A percentile compares a stretch with the other conserved stretches of the same genome.
Conservation (phyloP, 768 basidiomycete species). For the Podaxis sp. region DNA sequence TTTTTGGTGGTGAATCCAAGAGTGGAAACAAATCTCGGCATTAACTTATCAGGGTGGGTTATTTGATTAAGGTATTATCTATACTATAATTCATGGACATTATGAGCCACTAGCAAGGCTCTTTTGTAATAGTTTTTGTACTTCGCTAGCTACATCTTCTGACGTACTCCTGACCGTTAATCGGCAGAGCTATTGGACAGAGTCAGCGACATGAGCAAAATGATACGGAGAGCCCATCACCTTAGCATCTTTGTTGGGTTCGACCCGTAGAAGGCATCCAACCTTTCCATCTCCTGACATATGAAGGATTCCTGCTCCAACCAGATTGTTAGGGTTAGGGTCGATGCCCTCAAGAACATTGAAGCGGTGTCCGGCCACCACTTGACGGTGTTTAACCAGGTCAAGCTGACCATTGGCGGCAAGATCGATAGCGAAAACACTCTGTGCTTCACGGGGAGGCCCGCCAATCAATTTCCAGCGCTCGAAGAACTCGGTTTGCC, state of each 20-base stretch:
- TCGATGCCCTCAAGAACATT: constrained; percentile 83
- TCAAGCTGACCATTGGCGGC: constrained; percentile 72
- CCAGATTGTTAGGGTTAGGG: constrained; percentile 91
- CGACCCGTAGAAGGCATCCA: constrained; percentile 88
- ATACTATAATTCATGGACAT: constrained; percentile 18
- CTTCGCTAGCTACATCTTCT: constrained; percentile 78
- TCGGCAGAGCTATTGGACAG: constrained; percentile 72
- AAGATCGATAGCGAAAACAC: constrained; percentile 78
- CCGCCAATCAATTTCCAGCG: constrained; percentile 98
- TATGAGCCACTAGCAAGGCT: constrained; percentile 28
- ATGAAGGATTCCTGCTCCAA: constrained; percentile 95
- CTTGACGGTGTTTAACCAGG: constrained; percentile 64
- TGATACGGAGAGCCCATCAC: constrained; percentile 34
- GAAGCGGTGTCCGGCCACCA: constrained; percentile 76
- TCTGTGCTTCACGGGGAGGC: constrained; percentile 87
- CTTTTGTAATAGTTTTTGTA: constrained; percentile 55
- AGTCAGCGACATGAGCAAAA: constrained; percentile 6
- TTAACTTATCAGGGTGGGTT: constrained; percentile 4
- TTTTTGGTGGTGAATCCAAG: constrained; percentile 35
- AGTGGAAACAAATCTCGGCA: constrained; percentile 2
- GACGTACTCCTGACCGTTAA: constrained; percentile 95
- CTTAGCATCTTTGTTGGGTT: constrained; percentile 96
- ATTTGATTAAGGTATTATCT: constrained; percentile 22
- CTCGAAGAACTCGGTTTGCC: constrained; percentile 88
- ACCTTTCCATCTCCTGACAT: constrained; percentile 92